phyloP scores from a whole-genome alignment of 768 basidiomycete genomes.

The Agaricus sinodeliciosus region DNA sequence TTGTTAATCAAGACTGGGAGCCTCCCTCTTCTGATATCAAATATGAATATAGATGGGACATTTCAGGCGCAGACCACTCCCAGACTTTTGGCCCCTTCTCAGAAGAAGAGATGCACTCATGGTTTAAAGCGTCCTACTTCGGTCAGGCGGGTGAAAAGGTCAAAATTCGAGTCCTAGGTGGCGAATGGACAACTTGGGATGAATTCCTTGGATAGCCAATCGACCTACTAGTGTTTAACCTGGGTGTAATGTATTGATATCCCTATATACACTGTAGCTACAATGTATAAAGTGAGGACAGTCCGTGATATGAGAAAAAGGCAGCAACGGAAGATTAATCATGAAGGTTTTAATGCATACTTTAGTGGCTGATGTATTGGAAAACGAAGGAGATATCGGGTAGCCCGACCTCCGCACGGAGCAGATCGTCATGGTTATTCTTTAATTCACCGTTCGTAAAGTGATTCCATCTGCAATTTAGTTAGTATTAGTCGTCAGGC shows the following conservation, averaged over 20 bases:
- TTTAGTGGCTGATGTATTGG: constrained; percentile 88
- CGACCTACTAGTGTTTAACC: constrained; percentile 6
- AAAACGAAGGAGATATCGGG: constrained; percentile 92
- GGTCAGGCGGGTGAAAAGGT: constrained; percentile 74
- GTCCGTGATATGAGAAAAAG: neutral
- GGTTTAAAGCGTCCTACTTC: constrained; percentile 81
- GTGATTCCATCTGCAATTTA: constrained; percentile 85
- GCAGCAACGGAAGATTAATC: neutral
- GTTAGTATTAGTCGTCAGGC: neutral
- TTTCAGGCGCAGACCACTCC: constrained; percentile 38
- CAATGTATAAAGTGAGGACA: constrained; percentile 13
- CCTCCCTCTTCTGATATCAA: constrained; percentile 71
- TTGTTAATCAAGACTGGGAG: constrained; percentile 61
- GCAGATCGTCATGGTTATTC: constrained; percentile 91
- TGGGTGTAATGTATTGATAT: constrained; percentile 9
- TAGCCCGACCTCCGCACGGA: constrained; percentile 81
- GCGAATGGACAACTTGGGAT: constrained; percentile 73
- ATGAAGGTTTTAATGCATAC: neutral
- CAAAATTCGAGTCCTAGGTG: constrained; percentile 56
- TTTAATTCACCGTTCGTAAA: constrained; percentile 84
- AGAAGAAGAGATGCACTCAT: constrained; percentile 73
- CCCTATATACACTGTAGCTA: constrained; percentile 13
- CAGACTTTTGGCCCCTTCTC: constrained; percentile 75
- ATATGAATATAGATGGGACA: constrained; percentile 81
- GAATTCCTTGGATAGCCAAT: constrained; percentile 44